Base-by-base conservation (phyloP, 805 yeast species). In the Suhomyces sp. region DNA sequence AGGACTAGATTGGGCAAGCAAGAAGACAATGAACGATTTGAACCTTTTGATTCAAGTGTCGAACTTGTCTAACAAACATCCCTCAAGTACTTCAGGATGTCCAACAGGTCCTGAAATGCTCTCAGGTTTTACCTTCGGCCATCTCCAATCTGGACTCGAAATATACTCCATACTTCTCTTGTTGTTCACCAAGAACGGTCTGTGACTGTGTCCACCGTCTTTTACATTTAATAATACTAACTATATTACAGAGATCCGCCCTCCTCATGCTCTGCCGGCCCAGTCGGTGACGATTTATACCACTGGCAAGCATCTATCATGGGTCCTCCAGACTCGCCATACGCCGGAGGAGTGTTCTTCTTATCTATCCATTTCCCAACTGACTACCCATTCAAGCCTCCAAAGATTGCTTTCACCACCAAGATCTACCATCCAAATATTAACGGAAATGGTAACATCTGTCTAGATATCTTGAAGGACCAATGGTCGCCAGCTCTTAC, bases 281-380 rank as follows among this genome's bases (percentile, higher is more conserved):
- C 98, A 52, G 93, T 88, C 29, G 97, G 97, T 31, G 98, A 93
- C 54, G 98, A 91, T 65, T 72, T 91, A 58, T 93, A 84, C 71
- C 98, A 91, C 73, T 93, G 98, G 98, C 98, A 93, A 70, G 98
- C 98, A 26, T 90, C 98, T 28, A 93, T 93, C 62, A 88, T 93
- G 95, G 98, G 98, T 32, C 98, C 98, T 33, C 78, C 95, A 50
- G 98, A 93, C 68, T 86, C 96, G 31, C 93, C 82, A 45, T 77
- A 77, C 39, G 80, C 81, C 15, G 91, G 91, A 47, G 98, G 98
- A 56, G 96, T 91, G 28, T 93, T 93, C 67, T 93, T 93, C 76
- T 77, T 93, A 45, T 81, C 95, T 36, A 88, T 93, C 63, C 95
- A 88, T 63, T 93, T 93, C 84, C 98, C 98, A 61, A 90, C 98